Percentiles rank a stretch among this genome's conserved stretches.
Conservation (phyloP, 306 rosid species). For the Phaseolus lunatus region DNA sequence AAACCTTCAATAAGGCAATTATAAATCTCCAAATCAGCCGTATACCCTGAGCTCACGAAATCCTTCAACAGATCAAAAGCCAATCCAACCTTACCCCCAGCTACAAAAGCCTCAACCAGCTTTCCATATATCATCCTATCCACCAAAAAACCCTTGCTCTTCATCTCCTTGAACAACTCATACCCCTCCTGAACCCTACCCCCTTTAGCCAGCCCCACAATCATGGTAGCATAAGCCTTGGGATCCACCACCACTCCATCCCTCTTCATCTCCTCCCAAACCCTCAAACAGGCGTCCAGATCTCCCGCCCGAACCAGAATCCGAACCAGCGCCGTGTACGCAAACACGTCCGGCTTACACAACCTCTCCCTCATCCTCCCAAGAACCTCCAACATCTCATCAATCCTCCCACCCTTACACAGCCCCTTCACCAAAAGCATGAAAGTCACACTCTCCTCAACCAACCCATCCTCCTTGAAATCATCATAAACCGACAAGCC, state of each 20-base stretch:
- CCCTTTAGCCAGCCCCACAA: constrained; percentile 62
- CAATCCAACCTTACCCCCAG: constrained; percentile 55
- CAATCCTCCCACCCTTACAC: constrained; percentile 69
- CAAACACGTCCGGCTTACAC: constrained; percentile 89
- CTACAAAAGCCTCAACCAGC: constrained; percentile 75
- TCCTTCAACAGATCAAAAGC: constrained; percentile 82
- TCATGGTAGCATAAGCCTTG: constrained; percentile 79
- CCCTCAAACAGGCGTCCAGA: constrained; percentile 71
- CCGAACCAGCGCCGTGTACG: constrained; percentile 72
- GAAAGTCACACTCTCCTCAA: constrained; percentile 79
- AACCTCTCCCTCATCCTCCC: constrained; percentile 66
- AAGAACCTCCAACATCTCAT: constrained; percentile 70
- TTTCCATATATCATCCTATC: constrained; percentile 77
- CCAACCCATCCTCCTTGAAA: constrained; percentile 66
- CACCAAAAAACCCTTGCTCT: constrained; percentile 70
- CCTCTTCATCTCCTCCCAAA: constrained; percentile 85
- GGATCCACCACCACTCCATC: constrained; percentile 68
- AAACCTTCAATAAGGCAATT: constrained; percentile 77
- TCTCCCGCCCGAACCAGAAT: constrained; percentile 63
- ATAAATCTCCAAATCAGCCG: constrained; percentile 80
- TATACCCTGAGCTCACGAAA: constrained; percentile 73
- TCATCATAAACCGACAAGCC: constrained; percentile 73
- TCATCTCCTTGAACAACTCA: constrained; percentile 82
- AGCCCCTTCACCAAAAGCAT: constrained; percentile 84
- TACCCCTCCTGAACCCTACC: constrained; percentile 70